Percentiles rank a stretch among this genome's conserved stretches.
These are phyloP conservation scores for Paramyrothecium roridum DNA, from an alignment of 2,329 filamentous ascomycete genomes.

Conservation along the genomic window DNA sequence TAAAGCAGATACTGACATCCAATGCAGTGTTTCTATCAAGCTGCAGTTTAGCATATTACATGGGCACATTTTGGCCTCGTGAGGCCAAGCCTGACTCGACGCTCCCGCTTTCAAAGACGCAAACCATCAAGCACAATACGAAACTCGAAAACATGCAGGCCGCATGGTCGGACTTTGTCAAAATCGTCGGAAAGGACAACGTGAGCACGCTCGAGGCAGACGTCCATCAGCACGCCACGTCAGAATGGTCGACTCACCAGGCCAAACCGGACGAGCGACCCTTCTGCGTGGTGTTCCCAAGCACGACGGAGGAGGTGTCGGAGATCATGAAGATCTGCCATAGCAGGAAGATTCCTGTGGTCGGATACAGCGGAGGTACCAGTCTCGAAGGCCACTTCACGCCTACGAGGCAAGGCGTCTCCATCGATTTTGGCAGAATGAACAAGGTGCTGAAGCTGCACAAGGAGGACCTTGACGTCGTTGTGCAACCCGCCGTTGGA, in stretches of 20 bases:
- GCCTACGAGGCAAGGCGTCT: conserved; percentile 77
- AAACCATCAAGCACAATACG: conserved; percentile 53
- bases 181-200: conserved; percentile 61
- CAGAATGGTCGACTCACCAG: conserved; percentile 61
- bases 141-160: conserved; percentile 63
- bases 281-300: conserved; percentile 74
- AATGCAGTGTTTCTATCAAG: conserved; percentile 48
- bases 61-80: conserved; percentile 53
- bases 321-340: conserved; percentile 87
- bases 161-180: conserved; percentile 66
- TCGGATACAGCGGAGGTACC: conserved; percentile 83
- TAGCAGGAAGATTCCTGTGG: conserved; percentile 75
- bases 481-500: conserved; percentile 77
- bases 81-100: conserved; percentile 54
- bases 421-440: conserved; percentile 85
- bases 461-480: conserved; percentile 72
- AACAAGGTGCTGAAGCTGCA: conserved; percentile 75
- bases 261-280: conserved; percentile 45
- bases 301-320: conserved; percentile 78
- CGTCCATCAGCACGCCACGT: conserved; percentile 54
- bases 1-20: neutral
- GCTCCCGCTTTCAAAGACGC: conserved; percentile 50
- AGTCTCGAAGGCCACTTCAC: conserved; percentile 88
- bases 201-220: conserved; percentile 59
- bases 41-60: conserved; percentile 52